Conservation (phyloP, 257 asterid genomes). For the Perilla frutescens region DNA sequence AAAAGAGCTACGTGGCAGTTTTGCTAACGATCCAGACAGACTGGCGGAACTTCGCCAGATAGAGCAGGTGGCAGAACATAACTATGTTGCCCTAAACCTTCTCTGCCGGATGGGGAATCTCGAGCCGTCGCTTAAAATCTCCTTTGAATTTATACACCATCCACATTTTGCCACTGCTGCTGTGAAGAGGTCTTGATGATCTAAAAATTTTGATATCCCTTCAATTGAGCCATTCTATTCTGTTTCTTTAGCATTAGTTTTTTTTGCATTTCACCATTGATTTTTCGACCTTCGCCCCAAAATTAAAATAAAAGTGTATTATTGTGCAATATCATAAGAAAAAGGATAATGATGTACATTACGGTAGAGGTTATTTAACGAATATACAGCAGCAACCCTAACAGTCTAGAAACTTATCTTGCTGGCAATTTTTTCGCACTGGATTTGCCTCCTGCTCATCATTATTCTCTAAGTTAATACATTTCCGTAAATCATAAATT, state of each 20-base stretch:
- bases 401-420: slow-evolving; percentile 25
- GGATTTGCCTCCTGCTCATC: slow-evolving; percentile 17
- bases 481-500: not conserved
- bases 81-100: slow-evolving; percentile 77
- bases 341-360: slow-evolving; percentile 19
- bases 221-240: slow-evolving; percentile 24
- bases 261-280: slow-evolving; percentile 18
- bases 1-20: slow-evolving; percentile 69
- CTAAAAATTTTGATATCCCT: slow-evolving; percentile 50
- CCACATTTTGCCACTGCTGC: slow-evolving; percentile 88
- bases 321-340: slow-evolving; percentile 24
- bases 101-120: slow-evolving; percentile 74
- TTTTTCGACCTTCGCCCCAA: not conserved
- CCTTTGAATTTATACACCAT: slow-evolving; percentile 84
- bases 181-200: slow-evolving; percentile 84
- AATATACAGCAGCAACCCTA: not conserved
- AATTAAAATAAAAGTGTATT: slow-evolving; percentile 10
- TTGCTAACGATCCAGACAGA: slow-evolving; percentile 67
- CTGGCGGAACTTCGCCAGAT: slow-evolving; percentile 71
- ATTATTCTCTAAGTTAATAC: not conserved
- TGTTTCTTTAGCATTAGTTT: slow-evolving; percentile 36
- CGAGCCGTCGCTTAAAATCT: slow-evolving; percentile 78
- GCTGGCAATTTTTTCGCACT: slow-evolving; percentile 14
- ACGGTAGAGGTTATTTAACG: slow-evolving; percentile 7
- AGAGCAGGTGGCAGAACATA: slow-evolving; percentile 96